These are phyloP conservation scores for Clausena lansium DNA, from an alignment of 345 rosid species.

Conservation along the genomic window DNA sequence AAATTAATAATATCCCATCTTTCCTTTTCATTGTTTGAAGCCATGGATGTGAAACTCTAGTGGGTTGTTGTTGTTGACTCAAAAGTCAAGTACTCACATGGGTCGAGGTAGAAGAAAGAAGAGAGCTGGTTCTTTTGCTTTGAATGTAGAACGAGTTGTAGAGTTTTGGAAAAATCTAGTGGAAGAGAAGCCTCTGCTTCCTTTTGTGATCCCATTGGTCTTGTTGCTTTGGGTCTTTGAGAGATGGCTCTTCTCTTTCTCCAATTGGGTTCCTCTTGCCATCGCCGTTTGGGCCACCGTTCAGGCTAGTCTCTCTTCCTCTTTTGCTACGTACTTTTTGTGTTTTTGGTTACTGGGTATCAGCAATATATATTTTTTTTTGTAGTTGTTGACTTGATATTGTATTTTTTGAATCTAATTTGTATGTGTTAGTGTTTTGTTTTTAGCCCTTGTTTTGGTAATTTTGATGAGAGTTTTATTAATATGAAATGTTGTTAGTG, in stretches of 20 bases:
- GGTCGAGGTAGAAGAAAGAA: constrained; percentile 41
- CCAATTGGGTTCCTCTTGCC: constrained; percentile 88
- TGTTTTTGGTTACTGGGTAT: not conserved
- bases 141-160: constrained; percentile 40
- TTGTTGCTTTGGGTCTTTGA: constrained; percentile 73
- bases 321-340: not conserved
- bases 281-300: constrained; percentile 88
- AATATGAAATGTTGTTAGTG: not conserved
- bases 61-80: not conserved
- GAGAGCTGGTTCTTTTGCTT: constrained; percentile 17
- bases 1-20: not conserved
- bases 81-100: constrained; percentile 22
- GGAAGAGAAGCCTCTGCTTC: constrained; percentile 60
- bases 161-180: constrained; percentile 54
- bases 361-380: not conserved
- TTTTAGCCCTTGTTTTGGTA: not conserved
- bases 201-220: constrained; percentile 57
- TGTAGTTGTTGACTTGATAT: not conserved
- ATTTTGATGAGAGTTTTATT: not conserved
- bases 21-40: not conserved
- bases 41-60: not conserved
- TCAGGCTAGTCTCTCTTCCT: constrained; percentile 47
- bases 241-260: constrained; percentile 86
- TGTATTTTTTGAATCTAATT: not conserved
- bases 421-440: not conserved